Conservation (phyloP, 345 rosid species). For the Cochlearia excelsa region DNA sequence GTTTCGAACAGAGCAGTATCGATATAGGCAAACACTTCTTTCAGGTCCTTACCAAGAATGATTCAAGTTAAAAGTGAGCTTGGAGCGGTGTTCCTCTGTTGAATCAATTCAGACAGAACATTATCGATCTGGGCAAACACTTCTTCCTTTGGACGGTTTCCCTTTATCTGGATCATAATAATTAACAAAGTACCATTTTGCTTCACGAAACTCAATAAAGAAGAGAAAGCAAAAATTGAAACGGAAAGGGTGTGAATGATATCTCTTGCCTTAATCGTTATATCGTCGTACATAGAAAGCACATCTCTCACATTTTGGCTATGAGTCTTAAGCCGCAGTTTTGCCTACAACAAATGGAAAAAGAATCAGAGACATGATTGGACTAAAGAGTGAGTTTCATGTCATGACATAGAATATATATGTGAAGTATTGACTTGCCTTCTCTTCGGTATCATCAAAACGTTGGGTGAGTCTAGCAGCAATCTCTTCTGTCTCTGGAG, state of each 20-base stretch:
- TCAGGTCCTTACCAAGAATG: conserved; percentile 18
- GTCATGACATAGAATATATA: neutral
- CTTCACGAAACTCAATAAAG: conserved; percentile 10
- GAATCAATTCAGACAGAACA: conserved; percentile 50
- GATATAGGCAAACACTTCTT: conserved; percentile 35
- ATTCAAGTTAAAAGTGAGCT: conserved; percentile 46
- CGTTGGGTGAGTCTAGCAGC: conserved; percentile 85
- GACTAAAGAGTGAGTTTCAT: conserved; percentile 6
- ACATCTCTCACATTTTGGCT: conserved; percentile 79
- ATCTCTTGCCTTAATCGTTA: conserved; percentile 64
- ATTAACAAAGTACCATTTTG: conserved; percentile 2
- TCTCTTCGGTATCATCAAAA: conserved; percentile 93
- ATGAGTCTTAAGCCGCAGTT: conserved; percentile 74
- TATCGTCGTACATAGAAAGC: conserved; percentile 70
- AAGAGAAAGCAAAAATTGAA: conserved; percentile 3
- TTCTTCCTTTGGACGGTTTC: conserved; percentile 53
- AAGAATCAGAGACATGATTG: neutral
- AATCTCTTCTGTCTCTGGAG: conserved; percentile 82
- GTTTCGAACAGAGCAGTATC: conserved; percentile 46
- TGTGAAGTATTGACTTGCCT: conserved; percentile 48
- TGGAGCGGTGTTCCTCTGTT: conserved; percentile 39
- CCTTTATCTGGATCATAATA: conserved; percentile 50
- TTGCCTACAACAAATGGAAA: conserved; percentile 46
- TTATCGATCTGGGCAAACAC: conserved; percentile 58
- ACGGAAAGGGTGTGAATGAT: conserved; percentile 28